Evolutionary conservation across 148 eudicot genomes (phyloP).

Genomic region (Salicornia ramosissima): DNA sequence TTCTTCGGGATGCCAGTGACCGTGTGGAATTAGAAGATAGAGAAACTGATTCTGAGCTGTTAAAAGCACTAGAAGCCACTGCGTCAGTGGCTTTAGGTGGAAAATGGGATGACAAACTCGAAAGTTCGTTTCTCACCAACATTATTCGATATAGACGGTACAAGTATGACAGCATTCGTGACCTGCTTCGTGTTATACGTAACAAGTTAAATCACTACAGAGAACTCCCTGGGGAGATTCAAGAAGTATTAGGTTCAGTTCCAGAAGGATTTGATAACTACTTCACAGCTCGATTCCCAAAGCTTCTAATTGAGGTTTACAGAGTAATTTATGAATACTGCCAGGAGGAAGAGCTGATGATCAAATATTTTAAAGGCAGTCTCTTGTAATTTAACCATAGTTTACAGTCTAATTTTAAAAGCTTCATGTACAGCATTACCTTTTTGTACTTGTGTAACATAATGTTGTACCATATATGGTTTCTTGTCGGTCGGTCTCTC

Average conservation of each 20-base stretch:
- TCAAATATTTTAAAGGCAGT: constrained; percentile 59
- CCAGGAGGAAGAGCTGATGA: constrained; percentile 53
- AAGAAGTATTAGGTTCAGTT: constrained; percentile 71
- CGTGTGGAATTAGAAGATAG: constrained; percentile 91
- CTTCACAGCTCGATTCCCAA: constrained; percentile 71
- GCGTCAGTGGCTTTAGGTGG: constrained; percentile 52
- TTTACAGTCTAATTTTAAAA: not conserved
- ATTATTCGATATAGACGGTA: constrained; percentile 72
- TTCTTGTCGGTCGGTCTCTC: not conserved
- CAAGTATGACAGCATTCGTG: constrained; percentile 78
- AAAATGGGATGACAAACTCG: constrained; percentile 84
- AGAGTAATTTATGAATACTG: constrained; percentile 54
- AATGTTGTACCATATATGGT: constrained; percentile 2
- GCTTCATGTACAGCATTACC: constrained; percentile 16
- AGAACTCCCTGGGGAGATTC: constrained; percentile 71
- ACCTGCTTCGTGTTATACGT: constrained; percentile 77
- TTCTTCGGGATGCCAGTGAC: constrained; percentile 90
- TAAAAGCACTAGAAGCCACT: constrained; percentile 61
- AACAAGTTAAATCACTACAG: constrained; percentile 85
- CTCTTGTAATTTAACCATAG: constrained; percentile 18
- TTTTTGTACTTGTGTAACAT: constrained; percentile 10
- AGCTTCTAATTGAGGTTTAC: constrained; percentile 73
- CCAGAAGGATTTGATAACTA: constrained; percentile 86
- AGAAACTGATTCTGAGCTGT: constrained; percentile 48
- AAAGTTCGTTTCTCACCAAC: constrained; percentile 53